Evolutionary conservation across 176 grass and related monocot species (phyloP).

Genomic region (Triticum timopheevii): DNA sequence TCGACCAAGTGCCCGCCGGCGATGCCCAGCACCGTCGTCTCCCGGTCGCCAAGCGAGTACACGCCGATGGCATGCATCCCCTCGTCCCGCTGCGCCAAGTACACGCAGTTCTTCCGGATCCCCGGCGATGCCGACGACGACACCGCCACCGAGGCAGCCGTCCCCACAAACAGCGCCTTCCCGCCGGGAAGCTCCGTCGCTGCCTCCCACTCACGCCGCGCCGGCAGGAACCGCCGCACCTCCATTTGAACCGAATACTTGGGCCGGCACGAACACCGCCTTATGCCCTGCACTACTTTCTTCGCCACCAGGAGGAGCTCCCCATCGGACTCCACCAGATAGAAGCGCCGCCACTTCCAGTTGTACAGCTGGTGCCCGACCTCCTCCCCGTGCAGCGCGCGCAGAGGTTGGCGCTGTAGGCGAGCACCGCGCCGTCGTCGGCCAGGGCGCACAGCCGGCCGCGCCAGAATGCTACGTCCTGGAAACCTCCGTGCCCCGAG

Average conservation of each 20-base stretch:
- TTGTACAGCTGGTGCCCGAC: too few relatives aligned
- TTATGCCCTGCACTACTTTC: too few relatives aligned
- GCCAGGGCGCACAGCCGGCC: too few relatives aligned
- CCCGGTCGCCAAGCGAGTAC: neutral
- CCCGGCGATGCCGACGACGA: neutral
- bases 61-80: neutral
- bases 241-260: neutral
- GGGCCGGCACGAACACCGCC: too few relatives aligned
- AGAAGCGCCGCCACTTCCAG: too few relatives aligned
- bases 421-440: too few relatives aligned
- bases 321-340: too few relatives aligned
- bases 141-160: neutral
- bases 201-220: neutral
- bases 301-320: too few relatives aligned
- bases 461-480: too few relatives aligned
- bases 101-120: neutral
- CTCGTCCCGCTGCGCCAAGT: neutral
- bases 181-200: neutral
- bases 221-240: neutral
- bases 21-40: neutral
- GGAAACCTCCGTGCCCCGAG: too few relatives aligned
- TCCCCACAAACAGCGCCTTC: slow-evolving; percentile 14
- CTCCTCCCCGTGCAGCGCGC: too few relatives aligned
- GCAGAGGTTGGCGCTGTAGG: too few relatives aligned
- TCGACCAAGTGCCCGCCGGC: neutral